Percentiles rank a stretch among this genome's conserved stretches.
phyloP scores from a whole-genome alignment of 306 rosid genomes.

The Prunus salicina region DNA sequence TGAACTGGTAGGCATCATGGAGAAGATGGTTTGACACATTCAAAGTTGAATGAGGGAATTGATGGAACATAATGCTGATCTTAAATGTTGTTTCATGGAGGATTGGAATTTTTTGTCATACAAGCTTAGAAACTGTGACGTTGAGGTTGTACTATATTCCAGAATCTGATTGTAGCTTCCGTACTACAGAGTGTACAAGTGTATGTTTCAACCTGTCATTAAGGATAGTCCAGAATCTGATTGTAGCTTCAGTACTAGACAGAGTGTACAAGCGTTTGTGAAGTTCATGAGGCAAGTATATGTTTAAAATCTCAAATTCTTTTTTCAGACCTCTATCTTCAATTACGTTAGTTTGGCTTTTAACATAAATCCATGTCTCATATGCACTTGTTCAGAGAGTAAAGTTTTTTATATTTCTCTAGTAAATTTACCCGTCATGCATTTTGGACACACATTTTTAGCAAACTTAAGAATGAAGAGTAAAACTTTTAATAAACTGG shows the following conservation, averaged over 20 bases:
- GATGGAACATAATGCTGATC: constrained; percentile 15
- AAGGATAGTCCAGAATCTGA: not conserved
- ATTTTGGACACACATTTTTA: not conserved
- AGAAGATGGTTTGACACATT: not conserved
- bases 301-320: not conserved
- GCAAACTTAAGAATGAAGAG: not conserved
- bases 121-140: not conserved
- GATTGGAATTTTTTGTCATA: not conserved
- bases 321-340: not conserved
- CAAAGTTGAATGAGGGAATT: not conserved
- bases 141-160: not conserved
- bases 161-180: too few species aligned
- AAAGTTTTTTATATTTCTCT: not conserved
- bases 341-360: not conserved
- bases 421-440: not conserved
- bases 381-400: not conserved
- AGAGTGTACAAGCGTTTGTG: not conserved
- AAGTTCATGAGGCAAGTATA: not conserved
- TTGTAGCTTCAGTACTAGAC: not conserved
- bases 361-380: not conserved
- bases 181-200: too few species aligned
- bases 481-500: not conserved
- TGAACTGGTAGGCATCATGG: not conserved
- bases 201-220: not conserved
- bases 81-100: not conserved